A percentile compares a stretch with the other conserved stretches of the same genome.
phyloP scores from a whole-genome alignment of 2,329 filamentous ascomycete genomes.

The Leptosphaerulina australis region DNA sequence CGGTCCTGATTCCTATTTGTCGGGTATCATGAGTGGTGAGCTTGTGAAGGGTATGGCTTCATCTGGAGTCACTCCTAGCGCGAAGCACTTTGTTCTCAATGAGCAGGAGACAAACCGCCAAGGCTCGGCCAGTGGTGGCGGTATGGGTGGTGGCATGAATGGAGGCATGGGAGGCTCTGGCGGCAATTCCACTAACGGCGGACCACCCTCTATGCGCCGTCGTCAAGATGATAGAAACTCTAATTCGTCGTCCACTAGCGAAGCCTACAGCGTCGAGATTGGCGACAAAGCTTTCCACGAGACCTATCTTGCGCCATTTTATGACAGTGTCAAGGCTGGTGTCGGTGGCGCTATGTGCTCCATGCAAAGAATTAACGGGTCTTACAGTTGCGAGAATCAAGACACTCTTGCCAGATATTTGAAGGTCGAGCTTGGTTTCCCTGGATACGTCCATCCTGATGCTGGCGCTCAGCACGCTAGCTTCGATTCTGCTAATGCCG shows the following conservation, averaged over 20 bases:
- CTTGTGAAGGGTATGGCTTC: slow-evolving; percentile 17
- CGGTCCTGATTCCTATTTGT: slow-evolving; percentile 30
- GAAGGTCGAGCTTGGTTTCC: slow-evolving; percentile 56
- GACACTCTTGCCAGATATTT: slow-evolving; percentile 55
- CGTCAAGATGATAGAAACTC: slow-evolving; percentile 60
- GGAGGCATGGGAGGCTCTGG: slow-evolving; percentile 4
- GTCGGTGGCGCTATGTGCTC: slow-evolving; percentile 65
- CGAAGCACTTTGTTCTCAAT: slow-evolving; percentile 50
- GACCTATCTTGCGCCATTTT: slow-evolving; percentile 68
- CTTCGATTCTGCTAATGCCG: slow-evolving; percentile 49
- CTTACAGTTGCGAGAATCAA: slow-evolving; percentile 32
- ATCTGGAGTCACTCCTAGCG: slow-evolving; percentile 53
- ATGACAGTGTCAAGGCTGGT: slow-evolving; percentile 63
- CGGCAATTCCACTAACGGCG: slow-evolving; percentile 1
- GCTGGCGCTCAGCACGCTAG: slow-evolving; percentile 53
- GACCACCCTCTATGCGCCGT: slow-evolving; percentile 5
- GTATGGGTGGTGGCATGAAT: slow-evolving; percentile 4
- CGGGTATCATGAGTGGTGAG: slow-evolving; percentile 16
- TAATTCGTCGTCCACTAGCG: slow-evolving; percentile 43
- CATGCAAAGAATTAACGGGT: slow-evolving; percentile 39
- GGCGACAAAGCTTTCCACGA: slow-evolving; percentile 69
- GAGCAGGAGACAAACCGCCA: slow-evolving; percentile 16
- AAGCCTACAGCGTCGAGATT: slow-evolving; percentile 51
- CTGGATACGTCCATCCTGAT: slow-evolving; percentile 48
- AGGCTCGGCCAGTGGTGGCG: slow-evolving; percentile 6